A percentile compares a stretch with the other conserved stretches of the same genome.
Evolutionary conservation across 495 filamentous ascomycete genomes (phyloP).

Genomic region (Aspergillus kassunensis): DNA sequence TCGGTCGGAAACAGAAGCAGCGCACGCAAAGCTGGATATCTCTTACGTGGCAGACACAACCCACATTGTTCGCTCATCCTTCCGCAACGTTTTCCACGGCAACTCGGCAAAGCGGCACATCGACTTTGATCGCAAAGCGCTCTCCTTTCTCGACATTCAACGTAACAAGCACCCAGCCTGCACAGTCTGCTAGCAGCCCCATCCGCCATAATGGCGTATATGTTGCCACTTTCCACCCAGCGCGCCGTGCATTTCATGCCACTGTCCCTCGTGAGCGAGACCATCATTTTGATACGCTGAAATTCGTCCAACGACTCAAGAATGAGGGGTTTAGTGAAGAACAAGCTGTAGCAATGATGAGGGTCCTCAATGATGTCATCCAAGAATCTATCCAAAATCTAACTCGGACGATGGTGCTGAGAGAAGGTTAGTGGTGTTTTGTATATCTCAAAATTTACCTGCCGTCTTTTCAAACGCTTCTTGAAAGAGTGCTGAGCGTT

Average conservation of each 20-base stretch:
- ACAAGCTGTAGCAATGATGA: conserved; percentile 95
- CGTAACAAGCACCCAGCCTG: conserved; percentile 10
- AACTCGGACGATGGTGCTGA: conserved; percentile 97
- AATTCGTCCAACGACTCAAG: conserved; percentile 88
- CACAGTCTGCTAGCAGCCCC: conserved; percentile 24
- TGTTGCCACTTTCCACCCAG: conserved; percentile 39
- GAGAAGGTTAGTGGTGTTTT: conserved; percentile 56
- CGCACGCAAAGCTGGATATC: conserved; percentile 23
- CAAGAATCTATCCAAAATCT: conserved; percentile 98
- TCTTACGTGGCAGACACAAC: conserved; percentile 22
- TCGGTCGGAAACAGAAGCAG: conserved; percentile 21
- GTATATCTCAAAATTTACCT: neutral
- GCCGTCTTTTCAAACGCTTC: neutral
- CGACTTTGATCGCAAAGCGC: conserved; percentile 22
- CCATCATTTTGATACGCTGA: conserved; percentile 97
- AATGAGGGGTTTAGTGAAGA: conserved; percentile 93
- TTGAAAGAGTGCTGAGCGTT: neutral
- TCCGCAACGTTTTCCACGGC: conserved; percentile 25
- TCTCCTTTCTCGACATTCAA: conserved; percentile 12
- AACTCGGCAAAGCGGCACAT: conserved; percentile 10
- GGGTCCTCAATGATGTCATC: conserved; percentile 92
- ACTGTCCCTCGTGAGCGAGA: conserved; percentile 59
- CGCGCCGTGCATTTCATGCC: conserved; percentile 61
- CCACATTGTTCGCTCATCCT: conserved; percentile 9
- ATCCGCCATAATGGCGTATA: conserved; percentile 48